Evolutionary conservation across 108 stramenopile species (phyloP), one percentile per base, ranked within the genome.

Genomic region (Nitzschia inconspicua): DNA sequence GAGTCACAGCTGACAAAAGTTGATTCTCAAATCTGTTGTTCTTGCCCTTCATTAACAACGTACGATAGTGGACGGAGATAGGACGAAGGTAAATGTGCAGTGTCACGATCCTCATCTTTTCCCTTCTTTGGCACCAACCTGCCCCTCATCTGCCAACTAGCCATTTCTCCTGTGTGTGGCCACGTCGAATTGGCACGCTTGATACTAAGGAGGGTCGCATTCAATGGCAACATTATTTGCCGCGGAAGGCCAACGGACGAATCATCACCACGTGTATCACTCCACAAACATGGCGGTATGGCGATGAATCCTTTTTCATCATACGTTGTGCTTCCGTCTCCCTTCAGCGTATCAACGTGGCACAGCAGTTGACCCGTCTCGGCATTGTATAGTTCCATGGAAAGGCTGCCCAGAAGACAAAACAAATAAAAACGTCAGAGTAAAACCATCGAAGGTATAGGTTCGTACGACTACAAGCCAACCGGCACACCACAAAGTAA

Each of bases 91-190:
- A n/a, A n/a, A n/a, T n/a, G n/a, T n/a, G n/a, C n/a, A n/a, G n/a
- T n/a, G n/a, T n/a, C n/a, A n/a, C n/a, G n/a, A n/a, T n/a, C n/a
- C n/a, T n/a, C n/a, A n/a, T 51, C 25, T 27, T 51, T n/a, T 34
- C 22, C 23, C 47, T 68, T 26, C 55, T 44, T 69, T 2, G 59
- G 60, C 19, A 69, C 36, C 26, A 69, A 24, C 9, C 60, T 40
- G 34, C 75, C 75, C 18, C 75, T 63, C 75, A 76, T 70, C 48
- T 76, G 75, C 75, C 75, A 76, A 18, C 32, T 54, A 4, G 75
- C 68, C 75, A 76, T 76, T 44, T 76, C 68, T 22, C 75, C 75
- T 16, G 68, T 70, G 41, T 76, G 75, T 2, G 51, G 48, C 8
- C 58, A 34, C 11, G 75, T 76, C 31, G 29, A 70, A 47, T 76